Conservation (phyloP, 1,139 yeast genomes). For the Kluyveromyces sp. region DNA sequence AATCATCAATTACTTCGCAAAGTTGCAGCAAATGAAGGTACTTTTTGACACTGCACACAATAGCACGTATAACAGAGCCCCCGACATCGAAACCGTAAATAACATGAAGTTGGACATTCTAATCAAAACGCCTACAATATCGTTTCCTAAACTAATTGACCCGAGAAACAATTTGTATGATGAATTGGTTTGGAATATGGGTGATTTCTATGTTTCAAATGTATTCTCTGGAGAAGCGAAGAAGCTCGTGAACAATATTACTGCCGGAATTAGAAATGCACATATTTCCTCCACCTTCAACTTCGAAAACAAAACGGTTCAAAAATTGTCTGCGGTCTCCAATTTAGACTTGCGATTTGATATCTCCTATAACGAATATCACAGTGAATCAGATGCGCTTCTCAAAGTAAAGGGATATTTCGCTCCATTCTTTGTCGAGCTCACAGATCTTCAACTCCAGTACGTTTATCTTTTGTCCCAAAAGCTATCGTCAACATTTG, state of each 20-base stretch:
- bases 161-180: conserved; percentile 45
- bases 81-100: conserved; percentile 33
- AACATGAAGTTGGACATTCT: conserved; percentile 68
- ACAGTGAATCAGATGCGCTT: conserved; percentile 41
- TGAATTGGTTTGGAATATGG: conserved; percentile 63
- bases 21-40: conserved; percentile 79
- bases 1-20: conserved; percentile 59
- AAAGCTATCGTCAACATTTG: conserved; percentile 52
- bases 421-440: conserved; percentile 56
- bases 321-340: conserved; percentile 59
- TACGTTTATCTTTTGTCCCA: conserved; percentile 51
- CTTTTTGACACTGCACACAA: conserved; percentile 83
- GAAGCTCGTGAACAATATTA: conserved; percentile 43
- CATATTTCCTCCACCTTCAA: conserved; percentile 55
- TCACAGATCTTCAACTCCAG: conserved; percentile 73
- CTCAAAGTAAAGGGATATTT: conserved; percentile 52
- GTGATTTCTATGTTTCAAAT: conserved; percentile 74
- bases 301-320: conserved; percentile 41
- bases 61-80: conserved; percentile 60
- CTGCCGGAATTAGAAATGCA: conserved; percentile 68
- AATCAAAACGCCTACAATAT: conserved; percentile 73
- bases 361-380: conserved; percentile 38
- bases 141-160: conserved; percentile 58
- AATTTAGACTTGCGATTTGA: conserved; percentile 60
- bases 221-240: conserved; percentile 37